These are phyloP conservation scores for Neonectria magnoliae DNA, from an alignment of 2,329 filamentous ascomycete genomes.

Conservation along the genomic window DNA sequence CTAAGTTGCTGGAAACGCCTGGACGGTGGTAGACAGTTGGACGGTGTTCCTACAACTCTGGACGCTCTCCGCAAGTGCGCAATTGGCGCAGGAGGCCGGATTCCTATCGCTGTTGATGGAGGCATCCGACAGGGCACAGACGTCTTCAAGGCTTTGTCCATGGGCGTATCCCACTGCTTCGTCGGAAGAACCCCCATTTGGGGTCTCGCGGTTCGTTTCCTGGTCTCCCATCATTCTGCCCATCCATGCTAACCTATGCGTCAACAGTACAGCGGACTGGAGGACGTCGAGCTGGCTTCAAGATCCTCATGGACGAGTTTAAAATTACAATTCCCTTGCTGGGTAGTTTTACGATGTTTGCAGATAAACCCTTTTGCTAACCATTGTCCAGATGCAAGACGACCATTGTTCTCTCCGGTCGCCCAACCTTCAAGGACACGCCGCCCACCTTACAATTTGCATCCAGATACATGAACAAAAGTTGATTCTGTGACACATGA, in stretches of 20 bases:
- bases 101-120: slow-evolving; percentile 64
- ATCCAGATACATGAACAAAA: too few relatives aligned
- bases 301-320: slow-evolving; percentile 45
- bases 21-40: slow-evolving; percentile 42
- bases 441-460: too few relatives aligned
- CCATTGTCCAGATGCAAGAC: slow-evolving; percentile 27
- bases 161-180: slow-evolving; percentile 41
- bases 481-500: too few relatives aligned
- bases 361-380: not conserved
- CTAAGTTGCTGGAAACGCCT: not conserved
- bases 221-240: not conserved
- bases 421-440: too few relatives aligned
- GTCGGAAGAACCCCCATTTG: slow-evolving; percentile 50
- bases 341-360: slow-evolving; percentile 20
- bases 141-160: slow-evolving; percentile 46
- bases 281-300: slow-evolving; percentile 47
- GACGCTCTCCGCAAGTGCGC: slow-evolving; percentile 70
- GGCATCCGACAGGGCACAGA: slow-evolving; percentile 46
- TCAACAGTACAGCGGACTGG: slow-evolving; percentile 41
- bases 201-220: slow-evolving; percentile 41
- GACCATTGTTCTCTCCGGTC: too few relatives aligned
- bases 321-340: slow-evolving; percentile 40
- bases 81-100: slow-evolving; percentile 63
- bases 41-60: slow-evolving; percentile 62
- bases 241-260: not conserved